Evolutionary conservation across 139 green algal genomes (phyloP).

Genomic region (Spirogloea muscicola): DNA sequence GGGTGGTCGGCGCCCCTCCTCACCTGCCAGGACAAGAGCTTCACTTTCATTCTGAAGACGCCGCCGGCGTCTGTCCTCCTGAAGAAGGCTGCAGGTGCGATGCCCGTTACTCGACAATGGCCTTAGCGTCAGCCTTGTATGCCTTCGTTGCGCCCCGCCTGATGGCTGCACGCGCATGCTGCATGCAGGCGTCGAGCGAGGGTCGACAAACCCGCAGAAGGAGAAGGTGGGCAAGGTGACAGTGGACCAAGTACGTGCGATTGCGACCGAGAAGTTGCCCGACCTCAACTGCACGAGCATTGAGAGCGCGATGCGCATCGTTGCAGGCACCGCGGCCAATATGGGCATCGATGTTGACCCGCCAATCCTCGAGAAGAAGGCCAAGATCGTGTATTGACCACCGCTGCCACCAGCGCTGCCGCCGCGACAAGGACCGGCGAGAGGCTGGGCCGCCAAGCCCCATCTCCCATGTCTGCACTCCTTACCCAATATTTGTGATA

Average conservation of each 20-base stretch:
- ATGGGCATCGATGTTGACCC: slow-evolving; percentile 78
- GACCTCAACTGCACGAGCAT: slow-evolving; percentile 91
- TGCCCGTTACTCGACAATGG: neutral
- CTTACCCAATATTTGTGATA: no score
- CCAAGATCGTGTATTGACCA: slow-evolving; percentile 32
- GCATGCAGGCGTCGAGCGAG: slow-evolving; percentile 68
- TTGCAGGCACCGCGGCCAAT: slow-evolving; percentile 92
- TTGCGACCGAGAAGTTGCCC: slow-evolving; percentile 94
- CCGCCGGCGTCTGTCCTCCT: slow-evolving; percentile 92
- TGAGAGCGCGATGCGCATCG: slow-evolving; percentile 81
- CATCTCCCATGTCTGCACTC: no score
- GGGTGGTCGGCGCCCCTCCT: no score
- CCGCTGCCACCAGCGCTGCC: no score
- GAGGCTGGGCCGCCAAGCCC: no score
- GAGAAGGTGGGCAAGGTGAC: slow-evolving; percentile 86
- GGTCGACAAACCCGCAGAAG: slow-evolving; percentile 74
- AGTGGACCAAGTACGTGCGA: slow-evolving; percentile 81
- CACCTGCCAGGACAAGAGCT: slow-evolving; percentile 91
- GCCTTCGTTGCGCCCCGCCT: no score
- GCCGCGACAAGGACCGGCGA: no score
- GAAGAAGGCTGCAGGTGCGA: slow-evolving; percentile 89
- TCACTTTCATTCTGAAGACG: slow-evolving; percentile 99
- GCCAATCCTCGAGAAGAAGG: slow-evolving; percentile 37
- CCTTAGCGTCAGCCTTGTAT: no score
- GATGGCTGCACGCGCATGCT: no score